Base-by-base conservation (phyloP, 2,329 filamentous ascomycete genomes). In the Aspergillus felis region DNA sequence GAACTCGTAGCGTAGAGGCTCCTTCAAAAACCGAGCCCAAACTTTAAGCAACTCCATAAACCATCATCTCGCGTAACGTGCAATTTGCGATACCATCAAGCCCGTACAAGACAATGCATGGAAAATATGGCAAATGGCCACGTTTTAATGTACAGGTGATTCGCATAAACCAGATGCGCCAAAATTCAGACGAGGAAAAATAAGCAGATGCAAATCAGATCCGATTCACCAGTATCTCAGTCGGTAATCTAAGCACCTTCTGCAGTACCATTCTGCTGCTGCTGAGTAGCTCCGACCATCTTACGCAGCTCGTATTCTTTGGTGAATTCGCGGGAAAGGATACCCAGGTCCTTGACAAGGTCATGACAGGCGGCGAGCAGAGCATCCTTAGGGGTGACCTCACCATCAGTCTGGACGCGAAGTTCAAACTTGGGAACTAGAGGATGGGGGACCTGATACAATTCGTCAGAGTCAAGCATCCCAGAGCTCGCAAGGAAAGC, bases 401-500 rank as follows among this genome's bases (percentile, higher is more conserved):
- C 84, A 58, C 94, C 94, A 71, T 97, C 91, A 4, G 94, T 99
- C 77, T 96, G 92, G 58, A 99, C 84, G 57, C 94, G 90, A 59
- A 99, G 80, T 66, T 86, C 80, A 73, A 90, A 87, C 57, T 79
- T 81, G 50, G 76, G 75, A 22, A 76, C 75, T 44, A 79, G 67
- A 29, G 77, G 77, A 63, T 79, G 76, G 20, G 77, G 76, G 14
- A 78, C 71, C 76, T 79, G 35, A 17, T 41, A 24, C 35, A 56
- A 41, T 7, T 4, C 41, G 29, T 60, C 35, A 61, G 48, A 22
- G 6, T 24, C 42, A 24, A 17, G 27, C 57, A 52, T 22, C 46
- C n/a, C 22, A 50, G 9, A 51, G 41, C 27, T 38, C 32, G 2
- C 14, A 38, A 38, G 14, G 32, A 50, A 17, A 35, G 46, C 20